These are phyloP conservation scores for Tieghemiomyces parasiticus DNA, from an alignment of 192 early-diverging fungal species.

Conservation along the genomic window DNA sequence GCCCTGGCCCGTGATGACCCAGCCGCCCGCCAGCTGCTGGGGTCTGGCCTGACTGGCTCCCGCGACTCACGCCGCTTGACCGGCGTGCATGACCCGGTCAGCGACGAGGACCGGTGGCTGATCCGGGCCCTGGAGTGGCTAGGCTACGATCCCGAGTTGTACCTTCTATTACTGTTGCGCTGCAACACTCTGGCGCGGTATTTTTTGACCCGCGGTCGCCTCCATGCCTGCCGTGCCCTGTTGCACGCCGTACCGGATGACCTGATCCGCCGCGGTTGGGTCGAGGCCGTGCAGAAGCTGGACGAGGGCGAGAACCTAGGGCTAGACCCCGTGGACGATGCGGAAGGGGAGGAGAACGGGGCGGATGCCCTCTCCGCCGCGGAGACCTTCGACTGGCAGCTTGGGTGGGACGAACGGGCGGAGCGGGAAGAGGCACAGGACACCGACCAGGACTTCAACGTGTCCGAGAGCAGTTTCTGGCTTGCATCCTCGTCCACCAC, in stretches of 20 bases:
- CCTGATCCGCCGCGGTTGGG: constrained; percentile 28
- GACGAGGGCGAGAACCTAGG: not conserved
- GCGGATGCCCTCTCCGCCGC: no score
- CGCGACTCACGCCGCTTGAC: not conserved
- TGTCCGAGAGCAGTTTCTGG: no score
- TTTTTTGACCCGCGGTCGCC: constrained; percentile 33
- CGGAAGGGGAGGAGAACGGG: constrained; percentile 19
- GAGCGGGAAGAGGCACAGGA: no score
- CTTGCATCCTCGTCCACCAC: no score
- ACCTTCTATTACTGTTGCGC: constrained; percentile 26
- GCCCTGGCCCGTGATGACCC: not conserved
- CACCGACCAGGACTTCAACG: no score
- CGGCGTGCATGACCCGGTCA: constrained; percentile 1
- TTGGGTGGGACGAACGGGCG: constrained; percentile 31
- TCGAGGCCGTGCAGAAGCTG: constrained; percentile 9
- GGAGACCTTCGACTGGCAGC: constrained; percentile 22
- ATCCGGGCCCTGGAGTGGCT: constrained; percentile 47
- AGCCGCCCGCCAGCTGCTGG: not conserved
- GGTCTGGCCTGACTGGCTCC: not conserved
- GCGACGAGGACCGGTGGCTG: constrained; percentile 16
- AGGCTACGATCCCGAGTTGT: constrained; percentile 23
- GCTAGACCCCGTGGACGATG: not conserved
- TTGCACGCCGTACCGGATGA: constrained; percentile 27
- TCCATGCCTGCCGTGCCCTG: constrained; percentile 26
- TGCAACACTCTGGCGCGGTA: constrained; percentile 31